phyloP scores from a whole-genome alignment of 768 basidiomycete genomes.

The Tricholoma saponaceum region DNA sequence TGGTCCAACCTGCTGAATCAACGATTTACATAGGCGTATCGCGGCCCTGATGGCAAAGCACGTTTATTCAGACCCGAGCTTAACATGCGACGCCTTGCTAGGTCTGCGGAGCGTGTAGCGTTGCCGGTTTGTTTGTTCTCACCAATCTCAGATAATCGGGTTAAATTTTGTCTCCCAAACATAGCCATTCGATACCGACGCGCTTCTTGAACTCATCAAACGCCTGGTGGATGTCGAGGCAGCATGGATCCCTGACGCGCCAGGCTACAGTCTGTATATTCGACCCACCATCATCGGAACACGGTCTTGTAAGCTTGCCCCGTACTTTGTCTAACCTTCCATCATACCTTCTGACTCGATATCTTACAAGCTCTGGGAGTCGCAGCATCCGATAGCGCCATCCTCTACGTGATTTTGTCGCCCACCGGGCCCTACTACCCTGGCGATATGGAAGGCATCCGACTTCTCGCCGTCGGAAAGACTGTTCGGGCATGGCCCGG shows the following conservation, averaged over 20 bases:
- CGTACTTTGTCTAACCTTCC: slow-evolving; percentile 33
- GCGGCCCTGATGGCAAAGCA: slow-evolving; percentile 65
- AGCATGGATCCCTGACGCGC: slow-evolving; percentile 78
- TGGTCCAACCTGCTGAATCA: background rate
- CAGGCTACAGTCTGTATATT: slow-evolving; percentile 83
- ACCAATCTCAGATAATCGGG: background rate
- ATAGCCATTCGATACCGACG: slow-evolving; percentile 69
- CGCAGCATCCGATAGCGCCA: slow-evolving; percentile 65
- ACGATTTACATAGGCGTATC: slow-evolving; percentile 49
- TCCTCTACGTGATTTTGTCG: slow-evolving; percentile 70
- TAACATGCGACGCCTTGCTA: slow-evolving; percentile 81
- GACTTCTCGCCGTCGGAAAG: slow-evolving; percentile 37
- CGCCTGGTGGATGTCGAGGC: slow-evolving; percentile 65
- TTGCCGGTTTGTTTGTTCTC: slow-evolving; percentile 49
- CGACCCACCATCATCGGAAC: slow-evolving; percentile 74
- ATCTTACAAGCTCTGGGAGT: slow-evolving; percentile 47
- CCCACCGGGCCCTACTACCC: slow-evolving; percentile 79
- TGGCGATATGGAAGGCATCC: slow-evolving; percentile 53
- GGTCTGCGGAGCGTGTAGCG: slow-evolving; percentile 67
- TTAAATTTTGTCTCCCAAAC: background rate
- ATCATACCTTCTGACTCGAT: slow-evolving; percentile 31
- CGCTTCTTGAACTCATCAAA: slow-evolving; percentile 69
- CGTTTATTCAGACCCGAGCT: slow-evolving; percentile 78
- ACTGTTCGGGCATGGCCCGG: slow-evolving; percentile 47
- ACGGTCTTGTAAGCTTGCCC: slow-evolving; percentile 28